phyloP scores from a whole-genome alignment of 129 eudicot genomes.

The Helianthus tuberosus region DNA sequence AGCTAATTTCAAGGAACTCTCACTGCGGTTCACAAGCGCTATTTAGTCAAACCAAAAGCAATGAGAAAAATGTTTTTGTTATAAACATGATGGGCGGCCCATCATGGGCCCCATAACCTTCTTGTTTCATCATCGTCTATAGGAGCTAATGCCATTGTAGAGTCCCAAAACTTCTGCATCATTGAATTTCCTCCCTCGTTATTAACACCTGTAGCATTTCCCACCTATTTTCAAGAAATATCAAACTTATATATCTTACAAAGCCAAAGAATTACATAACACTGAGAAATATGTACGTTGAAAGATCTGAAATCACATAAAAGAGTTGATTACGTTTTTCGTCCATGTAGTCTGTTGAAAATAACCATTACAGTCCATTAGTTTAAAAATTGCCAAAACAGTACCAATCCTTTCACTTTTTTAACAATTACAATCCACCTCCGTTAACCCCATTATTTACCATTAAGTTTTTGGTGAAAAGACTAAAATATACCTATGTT shows the following conservation, averaged over 20 bases:
- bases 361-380: too few relatives aligned
- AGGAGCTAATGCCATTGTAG: constrained; percentile 84
- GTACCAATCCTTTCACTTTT: too few relatives aligned
- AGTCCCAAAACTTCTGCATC: constrained; percentile 99
- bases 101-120: constrained; percentile 52
- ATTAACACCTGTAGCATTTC: constrained; percentile 71
- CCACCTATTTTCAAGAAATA: constrained; percentile 60
- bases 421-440: too few relatives aligned
- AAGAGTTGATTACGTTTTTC: too few relatives aligned
- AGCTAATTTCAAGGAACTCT: constrained; percentile 62
- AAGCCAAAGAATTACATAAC: not conserved
- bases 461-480: too few relatives aligned
- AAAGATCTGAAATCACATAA: too few relatives aligned
- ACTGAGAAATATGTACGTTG: not conserved
- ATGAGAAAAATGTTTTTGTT: not conserved
- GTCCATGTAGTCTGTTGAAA: too few relatives aligned
- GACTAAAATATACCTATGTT: too few relatives aligned
- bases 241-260: not conserved
- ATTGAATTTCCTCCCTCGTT: constrained; percentile 72
- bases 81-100: not conserved
- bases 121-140: constrained; percentile 71
- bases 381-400: too few relatives aligned
- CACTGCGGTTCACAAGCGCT: constrained; percentile 50
- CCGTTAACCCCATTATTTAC: too few relatives aligned
- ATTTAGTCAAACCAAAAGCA: constrained; percentile 19